Conservation (phyloP, 176 grass and related monocot genomes). For the Luzula sylvatica region DNA sequence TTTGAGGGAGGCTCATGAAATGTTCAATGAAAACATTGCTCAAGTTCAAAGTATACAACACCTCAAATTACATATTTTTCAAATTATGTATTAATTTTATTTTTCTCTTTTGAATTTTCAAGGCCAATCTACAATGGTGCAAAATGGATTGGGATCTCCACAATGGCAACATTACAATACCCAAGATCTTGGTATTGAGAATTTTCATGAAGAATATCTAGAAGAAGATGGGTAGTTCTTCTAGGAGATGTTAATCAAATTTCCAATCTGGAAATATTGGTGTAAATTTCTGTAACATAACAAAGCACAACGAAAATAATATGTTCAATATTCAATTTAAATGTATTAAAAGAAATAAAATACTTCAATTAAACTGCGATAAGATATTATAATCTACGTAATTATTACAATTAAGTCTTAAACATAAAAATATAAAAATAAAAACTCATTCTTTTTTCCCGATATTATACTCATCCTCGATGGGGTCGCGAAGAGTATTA, state of each 20-base stretch:
- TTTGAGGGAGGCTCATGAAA: slow-evolving; percentile 2
- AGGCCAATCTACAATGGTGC: background rate
- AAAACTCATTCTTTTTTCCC: slow-evolving; percentile 28
- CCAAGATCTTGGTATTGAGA: slow-evolving; percentile 5
- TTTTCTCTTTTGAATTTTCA: background rate
- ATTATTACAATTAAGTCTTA: slow-evolving; percentile 20
- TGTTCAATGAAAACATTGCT: background rate
- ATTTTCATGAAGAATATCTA: slow-evolving; percentile 8
- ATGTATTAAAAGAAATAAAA: too few relatives aligned
- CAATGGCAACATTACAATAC: slow-evolving; percentile 1
- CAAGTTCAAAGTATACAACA: slow-evolving; percentile 7
- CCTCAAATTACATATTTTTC: background rate
- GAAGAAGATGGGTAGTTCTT: slow-evolving; percentile 14
- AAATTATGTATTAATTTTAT: background rate
- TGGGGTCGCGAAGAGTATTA: slow-evolving; percentile 70
- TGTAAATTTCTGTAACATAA: too few relatives aligned
- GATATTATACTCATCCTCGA: slow-evolving; percentile 35
- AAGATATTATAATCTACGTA: too few relatives aligned
- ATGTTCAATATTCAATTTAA: too few relatives aligned
- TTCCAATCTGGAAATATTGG: slow-evolving; percentile 1
- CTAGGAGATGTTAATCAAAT: too few relatives aligned
- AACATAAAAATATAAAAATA: slow-evolving; percentile 9
- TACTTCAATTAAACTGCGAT: too few relatives aligned
- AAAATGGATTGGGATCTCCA: background rate
- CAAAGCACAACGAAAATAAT: too few relatives aligned